Conservation (phyloP, 2,329 filamentous ascomycete species). For the Byssoonygena ceratinophila region DNA sequence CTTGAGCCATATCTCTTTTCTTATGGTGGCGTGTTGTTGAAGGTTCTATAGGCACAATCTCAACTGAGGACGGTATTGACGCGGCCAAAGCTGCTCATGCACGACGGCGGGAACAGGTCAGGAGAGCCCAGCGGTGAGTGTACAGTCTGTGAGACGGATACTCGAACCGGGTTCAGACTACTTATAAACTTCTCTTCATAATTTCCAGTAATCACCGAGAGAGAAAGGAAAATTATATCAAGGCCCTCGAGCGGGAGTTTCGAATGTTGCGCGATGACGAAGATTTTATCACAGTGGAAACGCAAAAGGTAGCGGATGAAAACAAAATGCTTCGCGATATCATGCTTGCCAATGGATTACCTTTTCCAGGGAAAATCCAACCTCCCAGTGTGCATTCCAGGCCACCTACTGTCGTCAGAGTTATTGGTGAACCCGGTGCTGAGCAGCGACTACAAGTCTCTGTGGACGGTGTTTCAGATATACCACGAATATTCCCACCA, state of each 20-base stretch:
- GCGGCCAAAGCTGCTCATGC: constrained; percentile 17
- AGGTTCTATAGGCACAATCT: constrained; percentile 3
- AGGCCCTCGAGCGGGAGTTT: constrained; percentile 23
- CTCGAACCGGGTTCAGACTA: not conserved
- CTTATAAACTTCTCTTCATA: not conserved
- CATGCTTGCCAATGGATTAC: constrained; percentile 18
- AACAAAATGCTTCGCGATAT: constrained; percentile 20
- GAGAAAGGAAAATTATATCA: constrained; percentile 25
- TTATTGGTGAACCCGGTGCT: constrained; percentile 15
- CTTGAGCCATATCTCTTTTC: not conserved
- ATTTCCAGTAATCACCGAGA: constrained; percentile 24
- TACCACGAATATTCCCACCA: constrained; percentile 13
- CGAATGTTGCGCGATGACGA: constrained; percentile 21
- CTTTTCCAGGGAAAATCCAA: constrained; percentile 9
- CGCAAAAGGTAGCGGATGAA: constrained; percentile 15
- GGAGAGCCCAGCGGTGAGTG: constrained; percentile 23
- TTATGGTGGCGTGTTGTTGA: constrained; percentile 4
- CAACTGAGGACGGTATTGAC: constrained; percentile 11
- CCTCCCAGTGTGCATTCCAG: not conserved
- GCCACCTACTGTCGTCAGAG: constrained; percentile 15
- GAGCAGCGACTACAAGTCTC: constrained; percentile 18
- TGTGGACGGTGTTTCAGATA: constrained; percentile 1
- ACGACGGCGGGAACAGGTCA: constrained; percentile 23
- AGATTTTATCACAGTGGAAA: constrained; percentile 15
- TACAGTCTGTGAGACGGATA: not conserved